Conservation (phyloP, 345 rosid species). For the Corchorus capsularis region DNA sequence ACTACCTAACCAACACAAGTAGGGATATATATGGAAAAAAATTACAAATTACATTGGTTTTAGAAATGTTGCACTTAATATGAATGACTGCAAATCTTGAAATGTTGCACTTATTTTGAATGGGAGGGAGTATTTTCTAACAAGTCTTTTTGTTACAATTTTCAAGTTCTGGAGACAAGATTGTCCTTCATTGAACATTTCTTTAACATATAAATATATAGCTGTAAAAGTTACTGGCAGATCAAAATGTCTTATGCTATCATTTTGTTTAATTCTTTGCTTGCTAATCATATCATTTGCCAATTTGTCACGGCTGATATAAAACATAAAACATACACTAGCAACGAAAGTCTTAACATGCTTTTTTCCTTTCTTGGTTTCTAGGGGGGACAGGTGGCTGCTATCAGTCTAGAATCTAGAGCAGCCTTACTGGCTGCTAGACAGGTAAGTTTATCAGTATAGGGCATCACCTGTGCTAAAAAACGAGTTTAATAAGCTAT, state of each 20-base stretch:
- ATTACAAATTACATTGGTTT: no score
- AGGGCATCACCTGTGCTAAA: not conserved
- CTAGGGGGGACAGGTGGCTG: conserved; percentile 82
- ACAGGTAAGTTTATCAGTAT: conserved; percentile 46
- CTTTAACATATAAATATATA: not conserved
- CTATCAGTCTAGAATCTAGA: conserved; percentile 73
- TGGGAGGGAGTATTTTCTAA: no score
- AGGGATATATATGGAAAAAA: no score
- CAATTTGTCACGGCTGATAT: conserved; percentile 10
- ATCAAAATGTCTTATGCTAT: not conserved
- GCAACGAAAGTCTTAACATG: not conserved
- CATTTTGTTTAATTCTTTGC: not conserved
- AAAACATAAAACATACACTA: not conserved
- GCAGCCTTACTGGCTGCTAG: conserved; percentile 91
- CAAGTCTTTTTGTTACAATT: no score
- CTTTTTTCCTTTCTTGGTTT: conserved; percentile 17
- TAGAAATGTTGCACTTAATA: no score
- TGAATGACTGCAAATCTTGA: no score
- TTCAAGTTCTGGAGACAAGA: not conserved
- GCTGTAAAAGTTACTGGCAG: not conserved
- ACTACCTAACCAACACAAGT: no score
- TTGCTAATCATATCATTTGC: not conserved
- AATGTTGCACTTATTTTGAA: no score
- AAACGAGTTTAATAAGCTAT: no score
- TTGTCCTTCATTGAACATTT: not conserved